A percentile compares a stretch with the other conserved stretches of the same genome.
These are phyloP conservation scores for Melaleuca alternifolia DNA, from an alignment of 345 rosid species.

Conservation along the genomic window DNA sequence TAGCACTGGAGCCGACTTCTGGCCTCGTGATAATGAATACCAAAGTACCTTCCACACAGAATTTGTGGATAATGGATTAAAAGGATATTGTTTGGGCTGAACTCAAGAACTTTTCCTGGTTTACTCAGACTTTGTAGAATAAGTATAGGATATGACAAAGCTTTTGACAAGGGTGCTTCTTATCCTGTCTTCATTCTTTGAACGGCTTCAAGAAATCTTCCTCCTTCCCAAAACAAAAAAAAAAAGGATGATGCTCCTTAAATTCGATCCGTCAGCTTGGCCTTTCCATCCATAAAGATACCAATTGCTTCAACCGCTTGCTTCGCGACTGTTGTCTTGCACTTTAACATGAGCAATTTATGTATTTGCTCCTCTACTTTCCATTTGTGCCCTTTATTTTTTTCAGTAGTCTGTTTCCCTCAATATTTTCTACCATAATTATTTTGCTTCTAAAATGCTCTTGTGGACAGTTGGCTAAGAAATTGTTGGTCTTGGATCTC, in stretches of 20 bases:
- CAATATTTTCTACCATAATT: background rate
- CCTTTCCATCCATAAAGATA: background rate
- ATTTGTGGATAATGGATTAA: background rate
- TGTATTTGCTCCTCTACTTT: background rate
- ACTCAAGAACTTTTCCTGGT: background rate
- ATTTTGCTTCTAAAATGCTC: background rate
- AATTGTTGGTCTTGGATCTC: conserved; percentile 34
- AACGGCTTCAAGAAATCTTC: background rate
- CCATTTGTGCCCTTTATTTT: background rate
- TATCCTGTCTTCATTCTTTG: background rate
- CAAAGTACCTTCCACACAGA: background rate
- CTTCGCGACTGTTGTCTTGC: background rate
- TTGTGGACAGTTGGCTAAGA: conserved; percentile 9
- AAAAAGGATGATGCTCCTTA: background rate
- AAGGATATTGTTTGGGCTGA: background rate
- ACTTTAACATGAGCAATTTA: background rate
- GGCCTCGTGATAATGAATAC: background rate
- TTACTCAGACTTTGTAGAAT: background rate
- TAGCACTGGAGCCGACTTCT: background rate
- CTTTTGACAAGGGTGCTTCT: background rate
- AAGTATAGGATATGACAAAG: background rate
- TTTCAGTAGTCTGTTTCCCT: background rate
- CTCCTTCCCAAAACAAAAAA: background rate
- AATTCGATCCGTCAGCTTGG: background rate
- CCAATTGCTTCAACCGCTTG: background rate